phyloP scores from a whole-genome alignment of 2,329 filamentous ascomycete species.

The Chaetomiaceae sp. region DNA sequence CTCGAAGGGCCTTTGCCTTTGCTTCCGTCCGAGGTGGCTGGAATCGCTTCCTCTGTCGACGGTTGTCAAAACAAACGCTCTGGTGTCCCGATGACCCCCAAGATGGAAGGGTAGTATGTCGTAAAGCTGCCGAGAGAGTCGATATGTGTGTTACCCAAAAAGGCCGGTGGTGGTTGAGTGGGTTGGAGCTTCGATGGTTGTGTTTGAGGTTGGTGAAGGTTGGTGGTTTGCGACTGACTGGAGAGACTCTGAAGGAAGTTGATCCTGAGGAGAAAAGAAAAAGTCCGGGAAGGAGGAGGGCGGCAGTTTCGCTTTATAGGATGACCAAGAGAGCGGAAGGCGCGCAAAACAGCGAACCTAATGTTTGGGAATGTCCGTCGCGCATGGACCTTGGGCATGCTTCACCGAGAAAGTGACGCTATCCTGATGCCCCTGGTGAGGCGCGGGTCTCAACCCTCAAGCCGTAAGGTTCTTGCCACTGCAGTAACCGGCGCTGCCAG shows the following conservation, averaged over 20 bases:
- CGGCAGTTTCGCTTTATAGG: too few species aligned
- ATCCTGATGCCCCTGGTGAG: too few species aligned
- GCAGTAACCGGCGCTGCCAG: too few species aligned
- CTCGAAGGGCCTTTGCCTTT: not conserved
- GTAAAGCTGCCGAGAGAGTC: slow-evolving; percentile 24
- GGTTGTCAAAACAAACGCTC: slow-evolving; percentile 20
- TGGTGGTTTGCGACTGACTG: not conserved
- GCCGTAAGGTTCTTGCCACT: too few species aligned
- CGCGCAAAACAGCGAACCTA: too few species aligned
- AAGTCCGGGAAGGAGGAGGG: not conserved
- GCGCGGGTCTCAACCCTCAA: too few species aligned
- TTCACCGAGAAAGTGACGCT: too few species aligned
- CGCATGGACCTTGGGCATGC: too few species aligned
- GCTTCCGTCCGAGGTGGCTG: not conserved
- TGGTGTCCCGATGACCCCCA: slow-evolving; percentile 10
- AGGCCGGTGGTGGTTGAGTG: slow-evolving; percentile 14
- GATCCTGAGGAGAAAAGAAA: not conserved
- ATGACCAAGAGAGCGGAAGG: too few species aligned
- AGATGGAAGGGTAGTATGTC: slow-evolving; percentile 23
- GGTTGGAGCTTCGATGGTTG: slow-evolving; percentile 15
- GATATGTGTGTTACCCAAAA: slow-evolving; percentile 27
- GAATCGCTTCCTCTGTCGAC: slow-evolving; percentile 1
- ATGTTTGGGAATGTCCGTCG: too few species aligned
- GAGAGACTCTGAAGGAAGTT: not conserved
- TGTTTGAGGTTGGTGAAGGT: too few species aligned